phyloP scores from a whole-genome alignment of 78 protist species.

The Acrasis kona region DNA sequence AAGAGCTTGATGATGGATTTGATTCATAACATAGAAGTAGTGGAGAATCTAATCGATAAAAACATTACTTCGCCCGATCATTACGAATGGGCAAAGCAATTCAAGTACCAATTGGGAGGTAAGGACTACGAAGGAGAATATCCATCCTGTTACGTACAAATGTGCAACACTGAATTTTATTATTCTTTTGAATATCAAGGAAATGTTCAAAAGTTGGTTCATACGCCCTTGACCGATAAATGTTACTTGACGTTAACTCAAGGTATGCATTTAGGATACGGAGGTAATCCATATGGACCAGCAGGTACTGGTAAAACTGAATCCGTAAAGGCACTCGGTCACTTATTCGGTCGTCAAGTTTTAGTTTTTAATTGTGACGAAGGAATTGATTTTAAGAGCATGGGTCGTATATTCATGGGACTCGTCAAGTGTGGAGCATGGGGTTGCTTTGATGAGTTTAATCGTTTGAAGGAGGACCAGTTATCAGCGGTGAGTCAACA shows the following conservation, averaged over 20 bases:
- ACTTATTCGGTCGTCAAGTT: conserved; percentile 65
- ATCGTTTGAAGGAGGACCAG: conserved; percentile 65
- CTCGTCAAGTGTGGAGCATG: conserved; percentile 87
- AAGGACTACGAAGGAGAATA: too few species aligned
- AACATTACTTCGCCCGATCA: not conserved
- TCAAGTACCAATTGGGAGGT: conserved; percentile 32
- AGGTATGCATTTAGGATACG: conserved; percentile 74
- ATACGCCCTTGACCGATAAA: conserved; percentile 87
- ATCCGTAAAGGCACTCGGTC: conserved; percentile 83
- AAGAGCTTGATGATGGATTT: conserved; percentile 67
- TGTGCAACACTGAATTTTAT: conserved; percentile 39
- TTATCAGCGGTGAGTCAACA: conserved; percentile 80
- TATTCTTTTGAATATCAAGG: conserved; percentile 90
- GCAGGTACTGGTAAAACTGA: too few species aligned
- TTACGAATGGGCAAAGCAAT: conserved; percentile 65
- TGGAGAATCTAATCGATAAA: conserved; percentile 25
- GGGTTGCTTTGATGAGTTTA: too few species aligned
- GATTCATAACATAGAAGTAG: conserved; percentile 75
- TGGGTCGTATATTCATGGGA: conserved; percentile 84
- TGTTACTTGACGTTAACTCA: conserved; percentile 84
- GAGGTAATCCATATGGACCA: conserved; percentile 90
- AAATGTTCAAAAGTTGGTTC: conserved; percentile 74
- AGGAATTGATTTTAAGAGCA: conserved; percentile 75
- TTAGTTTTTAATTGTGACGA: conserved; percentile 92
- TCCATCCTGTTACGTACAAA: conserved; percentile 11